Percentiles rank a stretch among this genome's conserved stretches.
Evolutionary conservation across 2,329 filamentous ascomycete genomes (phyloP).

Genomic region (Aspergillus costaricaensis): DNA sequence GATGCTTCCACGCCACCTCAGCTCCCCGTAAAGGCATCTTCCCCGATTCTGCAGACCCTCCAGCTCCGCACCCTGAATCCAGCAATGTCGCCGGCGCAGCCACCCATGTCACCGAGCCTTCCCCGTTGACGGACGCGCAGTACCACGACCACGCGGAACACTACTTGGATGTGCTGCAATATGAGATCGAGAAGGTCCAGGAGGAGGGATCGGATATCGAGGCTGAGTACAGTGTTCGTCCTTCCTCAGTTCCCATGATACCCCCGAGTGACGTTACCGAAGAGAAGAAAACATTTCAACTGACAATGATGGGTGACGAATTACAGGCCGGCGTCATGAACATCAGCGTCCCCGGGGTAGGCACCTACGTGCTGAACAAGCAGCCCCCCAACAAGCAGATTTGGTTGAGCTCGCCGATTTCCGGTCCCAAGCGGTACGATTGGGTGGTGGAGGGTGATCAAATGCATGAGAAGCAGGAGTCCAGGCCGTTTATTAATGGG

Average conservation of each 20-base stretch:
- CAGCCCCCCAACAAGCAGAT: slow-evolving; percentile 97
- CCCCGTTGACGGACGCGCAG: slow-evolving; percentile 66
- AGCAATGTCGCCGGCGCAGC: slow-evolving; percentile 45
- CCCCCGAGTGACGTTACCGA: too few species aligned
- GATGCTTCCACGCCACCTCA: slow-evolving; percentile 40
- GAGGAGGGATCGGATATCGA: slow-evolving; percentile 76
- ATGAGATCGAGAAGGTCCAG: slow-evolving; percentile 69
- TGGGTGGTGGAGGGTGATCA: slow-evolving; percentile 73
- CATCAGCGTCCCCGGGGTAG: slow-evolving; percentile 67
- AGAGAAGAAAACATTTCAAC: not conserved
- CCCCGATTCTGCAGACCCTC: slow-evolving; percentile 60
- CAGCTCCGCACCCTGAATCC: slow-evolving; percentile 41
- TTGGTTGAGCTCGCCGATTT: slow-evolving; percentile 89
- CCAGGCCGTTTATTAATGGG: slow-evolving; percentile 53
- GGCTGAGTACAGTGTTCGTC: slow-evolving; percentile 80
- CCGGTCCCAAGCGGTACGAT: slow-evolving; percentile 91
- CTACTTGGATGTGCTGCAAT: slow-evolving; percentile 65
- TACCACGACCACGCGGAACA: slow-evolving; percentile 78
- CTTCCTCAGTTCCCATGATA: not conserved
- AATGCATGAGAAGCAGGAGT: slow-evolving; percentile 78
- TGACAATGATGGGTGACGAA: not conserved
- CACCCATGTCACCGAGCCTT: slow-evolving; percentile 54
- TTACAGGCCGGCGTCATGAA: slow-evolving; percentile 80
- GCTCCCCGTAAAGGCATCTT: slow-evolving; percentile 55
- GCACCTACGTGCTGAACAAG: slow-evolving; percentile 95